Evolutionary conservation across 169 alveolate genomes (phyloP).

Genomic region (Plasmodium falciparum): DNA sequence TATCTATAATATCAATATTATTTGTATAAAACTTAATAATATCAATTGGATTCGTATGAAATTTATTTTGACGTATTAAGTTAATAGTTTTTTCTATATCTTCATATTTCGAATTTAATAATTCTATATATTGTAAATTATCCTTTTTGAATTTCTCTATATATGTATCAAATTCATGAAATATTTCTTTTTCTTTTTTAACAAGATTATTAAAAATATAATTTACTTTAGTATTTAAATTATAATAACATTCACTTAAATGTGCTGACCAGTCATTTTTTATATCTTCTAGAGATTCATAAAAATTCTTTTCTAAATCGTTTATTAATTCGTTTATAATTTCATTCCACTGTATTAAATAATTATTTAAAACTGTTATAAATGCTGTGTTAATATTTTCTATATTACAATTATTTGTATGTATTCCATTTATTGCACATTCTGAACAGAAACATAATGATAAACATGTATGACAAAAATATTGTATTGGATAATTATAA

Average conservation of each 20-base stretch:
- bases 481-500: slow-evolving; percentile 86
- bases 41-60: slow-evolving; percentile 59
- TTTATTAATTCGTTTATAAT: slow-evolving; percentile 78
- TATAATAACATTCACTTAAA: slow-evolving; percentile 63
- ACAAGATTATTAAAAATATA: slow-evolving; percentile 40
- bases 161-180: slow-evolving; percentile 42
- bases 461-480: slow-evolving; percentile 84
- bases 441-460: slow-evolving; percentile 84
- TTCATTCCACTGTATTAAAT: slow-evolving; percentile 83
- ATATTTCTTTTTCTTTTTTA: slow-evolving; percentile 70
- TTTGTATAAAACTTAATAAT: slow-evolving; percentile 63
- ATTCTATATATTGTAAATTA: slow-evolving; percentile 43
- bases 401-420: slow-evolving; percentile 81
- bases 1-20: slow-evolving; percentile 32
- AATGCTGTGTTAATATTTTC: slow-evolving; percentile 83
- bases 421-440: slow-evolving; percentile 82
- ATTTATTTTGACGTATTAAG: slow-evolving; percentile 49
- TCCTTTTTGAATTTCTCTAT: slow-evolving; percentile 64
- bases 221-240: slow-evolving; percentile 38
- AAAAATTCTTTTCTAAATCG: slow-evolving; percentile 79
- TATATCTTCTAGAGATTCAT: slow-evolving; percentile 81
- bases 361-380: slow-evolving; percentile 79
- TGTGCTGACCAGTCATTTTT: slow-evolving; percentile 81
- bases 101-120: slow-evolving; percentile 38
- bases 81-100: slow-evolving; percentile 61